Conservation (phyloP, 768 basidiomycete species). For the Russula brevipes region DNA sequence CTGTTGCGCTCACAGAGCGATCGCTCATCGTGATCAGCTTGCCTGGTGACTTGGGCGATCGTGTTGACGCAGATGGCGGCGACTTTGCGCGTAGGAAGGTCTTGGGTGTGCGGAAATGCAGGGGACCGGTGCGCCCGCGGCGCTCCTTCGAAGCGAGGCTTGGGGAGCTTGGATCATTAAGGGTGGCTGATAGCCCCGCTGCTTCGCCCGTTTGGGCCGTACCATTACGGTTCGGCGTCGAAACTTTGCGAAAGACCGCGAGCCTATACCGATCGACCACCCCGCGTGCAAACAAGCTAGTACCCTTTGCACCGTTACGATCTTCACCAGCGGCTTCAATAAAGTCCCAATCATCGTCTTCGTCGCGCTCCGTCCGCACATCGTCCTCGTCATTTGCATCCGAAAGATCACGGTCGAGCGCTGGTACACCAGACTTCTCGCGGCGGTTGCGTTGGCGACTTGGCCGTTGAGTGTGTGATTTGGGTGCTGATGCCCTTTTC, state of each 20-base stretch:
- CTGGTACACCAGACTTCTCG: constrained; percentile 80
- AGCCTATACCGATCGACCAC: constrained; percentile 85
- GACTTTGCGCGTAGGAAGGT: constrained; percentile 73
- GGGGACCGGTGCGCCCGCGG: constrained; percentile 62
- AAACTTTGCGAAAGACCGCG: constrained; percentile 80
- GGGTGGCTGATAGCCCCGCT: constrained; percentile 27
- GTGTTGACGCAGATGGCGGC: constrained; percentile 46
- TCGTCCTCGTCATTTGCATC: constrained; percentile 46
- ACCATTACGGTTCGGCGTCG: constrained; percentile 52
- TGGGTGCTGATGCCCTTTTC: constrained; percentile 16
- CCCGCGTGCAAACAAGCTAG: constrained; percentile 84
- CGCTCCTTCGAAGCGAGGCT: constrained; percentile 49
- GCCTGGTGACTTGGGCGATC: constrained; percentile 32
- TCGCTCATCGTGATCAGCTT: constrained; percentile 41
- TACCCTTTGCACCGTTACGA: constrained; percentile 71
- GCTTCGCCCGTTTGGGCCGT: constrained; percentile 56
- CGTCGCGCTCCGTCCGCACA: constrained; percentile 43
- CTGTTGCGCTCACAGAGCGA: constrained; percentile 42
- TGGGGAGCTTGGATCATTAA: constrained; percentile 41
- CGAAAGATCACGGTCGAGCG: constrained; percentile 67
- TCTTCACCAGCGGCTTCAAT: constrained; percentile 79
- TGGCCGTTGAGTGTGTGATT: constrained; percentile 25
- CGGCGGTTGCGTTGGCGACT: constrained; percentile 43
- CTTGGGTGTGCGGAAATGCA: constrained; percentile 65
- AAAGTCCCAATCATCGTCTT: constrained; percentile 91